Conservation (phyloP, 331 rosid genomes). For the Stylosanthes scabra region DNA sequence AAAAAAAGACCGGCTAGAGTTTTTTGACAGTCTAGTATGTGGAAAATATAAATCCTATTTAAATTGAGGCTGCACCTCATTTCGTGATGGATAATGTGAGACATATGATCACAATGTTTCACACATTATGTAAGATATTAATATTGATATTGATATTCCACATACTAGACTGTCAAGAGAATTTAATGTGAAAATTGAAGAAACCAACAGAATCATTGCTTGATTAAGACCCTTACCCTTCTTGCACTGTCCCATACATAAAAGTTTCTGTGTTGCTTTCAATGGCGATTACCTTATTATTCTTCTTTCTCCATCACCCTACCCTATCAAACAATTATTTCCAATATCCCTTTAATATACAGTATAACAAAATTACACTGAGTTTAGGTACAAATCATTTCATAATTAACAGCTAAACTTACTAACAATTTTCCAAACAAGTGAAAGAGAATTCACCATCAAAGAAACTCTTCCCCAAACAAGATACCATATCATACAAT, state of each 20-base stretch:
- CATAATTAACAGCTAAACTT: slow-evolving; percentile 1
- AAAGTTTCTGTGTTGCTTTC: not conserved
- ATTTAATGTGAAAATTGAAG: not conserved
- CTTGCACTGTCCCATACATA: too few relatives aligned
- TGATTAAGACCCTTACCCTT: not conserved
- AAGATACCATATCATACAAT: slow-evolving; percentile 19
- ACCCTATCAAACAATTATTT: not conserved
- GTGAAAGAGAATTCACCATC: slow-evolving; percentile 9
- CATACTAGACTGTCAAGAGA: not conserved
- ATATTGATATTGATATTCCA: too few relatives aligned
- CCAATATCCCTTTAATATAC: not conserved
- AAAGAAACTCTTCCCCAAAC: slow-evolving; percentile 30
- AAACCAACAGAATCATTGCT: not conserved
- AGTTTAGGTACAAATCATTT: not conserved
- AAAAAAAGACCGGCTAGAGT: too few relatives aligned
- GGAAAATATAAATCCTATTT: too few relatives aligned
- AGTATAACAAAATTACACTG: not conserved
- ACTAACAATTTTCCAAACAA: slow-evolving; percentile 1
- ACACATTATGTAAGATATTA: too few relatives aligned
- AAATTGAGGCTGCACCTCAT: too few relatives aligned
- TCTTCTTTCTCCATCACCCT: not conserved
- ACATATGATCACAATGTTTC: too few relatives aligned
- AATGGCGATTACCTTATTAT: not conserved
- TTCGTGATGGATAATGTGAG: too few relatives aligned
- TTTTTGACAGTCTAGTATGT: too few relatives aligned